phyloP scores from a whole-genome alignment of 495 filamentous ascomycete genomes.

The Lophiotrema nucula region DNA sequence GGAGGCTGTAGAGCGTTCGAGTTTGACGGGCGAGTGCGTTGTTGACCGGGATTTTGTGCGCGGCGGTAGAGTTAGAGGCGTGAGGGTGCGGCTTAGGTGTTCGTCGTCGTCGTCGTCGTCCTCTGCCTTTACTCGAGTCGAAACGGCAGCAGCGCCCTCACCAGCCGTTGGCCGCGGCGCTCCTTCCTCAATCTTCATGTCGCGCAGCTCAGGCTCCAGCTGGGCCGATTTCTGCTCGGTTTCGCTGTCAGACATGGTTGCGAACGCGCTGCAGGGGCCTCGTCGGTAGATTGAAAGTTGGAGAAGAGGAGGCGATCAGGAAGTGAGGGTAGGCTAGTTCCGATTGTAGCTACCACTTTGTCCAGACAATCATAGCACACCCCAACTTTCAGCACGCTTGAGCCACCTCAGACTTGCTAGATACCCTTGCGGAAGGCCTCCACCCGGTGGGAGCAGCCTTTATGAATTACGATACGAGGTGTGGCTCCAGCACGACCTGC shows the following conservation, averaged over 20 bases:
- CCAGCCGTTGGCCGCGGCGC: constrained; percentile 22
- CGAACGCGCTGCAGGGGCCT: constrained; percentile 4
- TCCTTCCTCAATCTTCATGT: constrained; percentile 40
- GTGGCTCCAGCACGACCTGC: too few relatives aligned
- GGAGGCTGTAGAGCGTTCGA: constrained; percentile 37
- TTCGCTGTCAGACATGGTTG: constrained; percentile 40
- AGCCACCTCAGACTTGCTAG: too few relatives aligned
- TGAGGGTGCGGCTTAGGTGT: constrained; percentile 10
- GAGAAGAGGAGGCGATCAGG: constrained; percentile 24
- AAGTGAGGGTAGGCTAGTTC: constrained; percentile 31
- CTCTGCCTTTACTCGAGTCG: constrained; percentile 15
- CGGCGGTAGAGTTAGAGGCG: constrained; percentile 24
- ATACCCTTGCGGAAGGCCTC: too few relatives aligned
- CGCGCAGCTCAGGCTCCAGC: constrained; percentile 38
- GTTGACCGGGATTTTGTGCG: constrained; percentile 32
- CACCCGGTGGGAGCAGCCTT: too few relatives aligned
- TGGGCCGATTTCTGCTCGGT: constrained; percentile 31
- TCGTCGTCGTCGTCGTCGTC: constrained; percentile 8
- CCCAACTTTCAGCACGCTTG: too few relatives aligned
- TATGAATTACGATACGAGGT: too few relatives aligned
- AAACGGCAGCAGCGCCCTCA: background rate
- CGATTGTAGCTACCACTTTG: constrained; percentile 29
- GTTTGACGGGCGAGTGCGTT: constrained; percentile 48
- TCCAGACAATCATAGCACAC: constrained; percentile 28
- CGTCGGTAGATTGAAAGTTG: constrained; percentile 15